These are phyloP conservation scores for Mortierella sp. DNA, from an alignment of 371 early-diverging fungal genomes.

Conservation along the genomic window DNA sequence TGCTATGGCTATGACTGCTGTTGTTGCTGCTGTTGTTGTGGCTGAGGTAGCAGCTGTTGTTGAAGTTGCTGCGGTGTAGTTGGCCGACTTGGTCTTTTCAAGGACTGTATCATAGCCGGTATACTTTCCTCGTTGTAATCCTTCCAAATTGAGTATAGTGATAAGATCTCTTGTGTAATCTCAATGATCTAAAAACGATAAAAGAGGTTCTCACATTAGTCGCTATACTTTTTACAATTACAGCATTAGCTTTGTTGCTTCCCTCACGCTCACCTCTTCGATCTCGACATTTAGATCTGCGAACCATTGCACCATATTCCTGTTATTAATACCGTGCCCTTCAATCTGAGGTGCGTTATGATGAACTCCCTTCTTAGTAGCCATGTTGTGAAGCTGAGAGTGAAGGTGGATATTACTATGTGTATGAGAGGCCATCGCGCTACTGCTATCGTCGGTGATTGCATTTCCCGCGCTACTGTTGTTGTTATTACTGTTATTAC, in stretches of 20 bases:
- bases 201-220: neutral
- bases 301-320: slow-evolving; percentile 82
- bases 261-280: slow-evolving; percentile 58
- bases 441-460: slow-evolving; percentile 3
- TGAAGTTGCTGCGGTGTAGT: slow-evolving; percentile 21
- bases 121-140: slow-evolving; percentile 74
- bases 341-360: slow-evolving; percentile 20
- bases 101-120: slow-evolving; percentile 55
- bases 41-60: slow-evolving; percentile 11
- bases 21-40: slow-evolving; percentile 11
- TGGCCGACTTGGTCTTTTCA: slow-evolving; percentile 26
- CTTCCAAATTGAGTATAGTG: slow-evolving; percentile 75
- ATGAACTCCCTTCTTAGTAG: slow-evolving; percentile 27
- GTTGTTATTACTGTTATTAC: slow-evolving; percentile 12
- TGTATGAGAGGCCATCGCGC: neutral
- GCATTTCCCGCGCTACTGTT: neutral
- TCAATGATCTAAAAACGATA: slow-evolving; percentile 61
- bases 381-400: slow-evolving; percentile 40
- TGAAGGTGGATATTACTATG: slow-evolving; percentile 58
- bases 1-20: neutral
- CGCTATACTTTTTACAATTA: neutral
- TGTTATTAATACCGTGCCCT: slow-evolving; percentile 52
- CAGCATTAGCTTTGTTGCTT: neutral
- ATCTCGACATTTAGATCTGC: slow-evolving; percentile 83
- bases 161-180: slow-evolving; percentile 76